These are phyloP conservation scores for Penicillium manginii DNA, from an alignment of 495 filamentous ascomycete genomes.

Conservation along the genomic window DNA sequence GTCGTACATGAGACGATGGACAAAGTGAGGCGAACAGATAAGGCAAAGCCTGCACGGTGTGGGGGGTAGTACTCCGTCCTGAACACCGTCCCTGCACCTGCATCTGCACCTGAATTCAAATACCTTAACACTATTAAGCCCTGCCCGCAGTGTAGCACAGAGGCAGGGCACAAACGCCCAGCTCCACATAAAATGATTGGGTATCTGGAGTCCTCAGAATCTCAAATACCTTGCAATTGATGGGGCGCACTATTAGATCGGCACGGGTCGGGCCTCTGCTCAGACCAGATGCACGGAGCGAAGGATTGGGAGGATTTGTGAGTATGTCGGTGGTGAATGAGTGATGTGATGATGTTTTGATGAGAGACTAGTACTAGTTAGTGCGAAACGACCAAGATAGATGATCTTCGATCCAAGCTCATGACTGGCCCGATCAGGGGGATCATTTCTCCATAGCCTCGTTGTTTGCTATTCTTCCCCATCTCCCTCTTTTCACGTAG, in stretches of 20 bases:
- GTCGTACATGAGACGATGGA: background rate
- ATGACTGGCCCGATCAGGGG: background rate
- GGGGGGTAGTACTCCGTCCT: too few relatives aligned
- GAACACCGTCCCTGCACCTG: too few relatives aligned
- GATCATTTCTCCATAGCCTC: background rate
- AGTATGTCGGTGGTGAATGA: too few relatives aligned
- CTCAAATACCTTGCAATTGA: slow-evolving; percentile 5
- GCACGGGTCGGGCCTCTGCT: slow-evolving; percentile 21
- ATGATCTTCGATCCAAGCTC: background rate
- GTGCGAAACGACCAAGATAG: background rate
- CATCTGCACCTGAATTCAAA: background rate
- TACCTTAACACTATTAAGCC: slow-evolving; percentile 3
- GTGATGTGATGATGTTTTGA: too few relatives aligned
- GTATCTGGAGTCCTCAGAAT: background rate
- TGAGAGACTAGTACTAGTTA: too few relatives aligned
- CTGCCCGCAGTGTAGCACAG: background rate
- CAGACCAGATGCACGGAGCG: slow-evolving; percentile 2
- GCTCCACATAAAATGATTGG: background rate
- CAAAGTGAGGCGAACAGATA: background rate
- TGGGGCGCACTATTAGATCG: slow-evolving; percentile 17
- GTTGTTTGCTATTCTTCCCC: background rate
- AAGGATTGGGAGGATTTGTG: background rate
- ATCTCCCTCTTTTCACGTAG: too few relatives aligned
- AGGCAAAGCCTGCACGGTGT: too few relatives aligned
- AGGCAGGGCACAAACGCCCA: background rate